Evolutionary conservation across 176 grass and related monocot species (phyloP).

Genomic region (Triticum timopheevii): DNA sequence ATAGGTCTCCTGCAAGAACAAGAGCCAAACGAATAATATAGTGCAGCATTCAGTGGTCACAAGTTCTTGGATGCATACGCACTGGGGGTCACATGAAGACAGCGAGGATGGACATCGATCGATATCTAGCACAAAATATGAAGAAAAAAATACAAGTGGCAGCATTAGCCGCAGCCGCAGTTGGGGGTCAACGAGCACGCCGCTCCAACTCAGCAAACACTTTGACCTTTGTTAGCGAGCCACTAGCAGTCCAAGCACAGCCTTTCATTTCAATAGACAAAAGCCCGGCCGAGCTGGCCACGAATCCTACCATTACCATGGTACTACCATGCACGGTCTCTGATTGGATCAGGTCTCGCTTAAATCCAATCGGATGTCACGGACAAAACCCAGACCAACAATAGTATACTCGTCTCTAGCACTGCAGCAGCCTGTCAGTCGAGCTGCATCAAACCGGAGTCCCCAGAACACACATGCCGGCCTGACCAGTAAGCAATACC

Average conservation of each 20-base stretch:
- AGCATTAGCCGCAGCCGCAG: neutral
- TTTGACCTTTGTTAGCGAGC: slow-evolving; percentile 18
- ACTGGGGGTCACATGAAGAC: slow-evolving; percentile 23
- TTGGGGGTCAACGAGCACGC: slow-evolving; percentile 35
- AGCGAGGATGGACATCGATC: slow-evolving; percentile 28
- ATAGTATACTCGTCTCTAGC: neutral
- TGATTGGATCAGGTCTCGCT: slow-evolving; percentile 21
- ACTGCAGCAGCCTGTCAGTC: slow-evolving; percentile 27
- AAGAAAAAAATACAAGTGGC: neutral
- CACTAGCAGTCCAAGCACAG: slow-evolving; percentile 17
- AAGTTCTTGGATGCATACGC: slow-evolving; percentile 21
- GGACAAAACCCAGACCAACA: slow-evolving; percentile 25
- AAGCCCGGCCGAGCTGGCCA: slow-evolving; percentile 16
- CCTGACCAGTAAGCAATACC: neutral
- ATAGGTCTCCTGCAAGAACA: neutral
- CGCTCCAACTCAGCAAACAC: slow-evolving; percentile 32
- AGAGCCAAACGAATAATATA: neutral
- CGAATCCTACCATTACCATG: slow-evolving; percentile 21
- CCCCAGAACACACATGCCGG: neutral
- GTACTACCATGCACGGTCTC: slow-evolving; percentile 27
- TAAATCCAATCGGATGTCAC: neutral
- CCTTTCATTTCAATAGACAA: slow-evolving; percentile 18
- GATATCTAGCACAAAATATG: neutral
- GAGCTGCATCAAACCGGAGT: neutral
- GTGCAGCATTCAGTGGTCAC: slow-evolving; percentile 18